Conservation (phyloP, 2,329 filamentous ascomycete species). For the Rutstroemia sp. region DNA sequence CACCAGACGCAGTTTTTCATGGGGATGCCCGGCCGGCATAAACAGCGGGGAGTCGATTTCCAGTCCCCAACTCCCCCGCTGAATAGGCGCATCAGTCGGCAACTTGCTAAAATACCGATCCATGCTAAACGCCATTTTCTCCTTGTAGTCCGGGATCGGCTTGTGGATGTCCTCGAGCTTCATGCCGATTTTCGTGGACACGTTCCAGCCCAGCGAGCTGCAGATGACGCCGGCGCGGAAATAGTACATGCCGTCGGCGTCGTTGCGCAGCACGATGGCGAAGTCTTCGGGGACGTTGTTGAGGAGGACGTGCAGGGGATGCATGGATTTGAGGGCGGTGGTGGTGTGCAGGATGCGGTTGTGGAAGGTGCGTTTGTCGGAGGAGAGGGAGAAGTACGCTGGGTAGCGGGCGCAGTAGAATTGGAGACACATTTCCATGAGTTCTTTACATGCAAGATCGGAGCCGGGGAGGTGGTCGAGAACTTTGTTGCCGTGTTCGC, state of each 20-base stretch:
- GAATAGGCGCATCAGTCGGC: slow-evolving; percentile 66
- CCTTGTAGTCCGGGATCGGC: slow-evolving; percentile 73
- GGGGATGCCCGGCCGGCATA: slow-evolving; percentile 61
- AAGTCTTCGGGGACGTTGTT: slow-evolving; percentile 83
- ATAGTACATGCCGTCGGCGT: slow-evolving; percentile 62
- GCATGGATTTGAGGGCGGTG: slow-evolving; percentile 51
- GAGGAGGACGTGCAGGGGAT: slow-evolving; percentile 63
- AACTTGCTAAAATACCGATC: slow-evolving; percentile 77
- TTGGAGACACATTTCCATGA: slow-evolving; percentile 81
- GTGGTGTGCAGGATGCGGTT: slow-evolving; percentile 61
- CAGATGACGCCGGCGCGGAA: slow-evolving; percentile 73
- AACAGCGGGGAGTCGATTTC: slow-evolving; percentile 70
- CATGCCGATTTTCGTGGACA: slow-evolving; percentile 65
- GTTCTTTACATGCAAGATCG: slow-evolving; percentile 72
- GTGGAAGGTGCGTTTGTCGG: slow-evolving; percentile 48
- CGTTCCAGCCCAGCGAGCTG: slow-evolving; percentile 73
- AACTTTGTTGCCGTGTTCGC: slow-evolving; percentile 54
- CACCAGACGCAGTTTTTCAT: slow-evolving; percentile 49
- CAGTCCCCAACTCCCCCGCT: slow-evolving; percentile 77
- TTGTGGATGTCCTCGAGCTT: slow-evolving; percentile 64
- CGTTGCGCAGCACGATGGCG: slow-evolving; percentile 65
- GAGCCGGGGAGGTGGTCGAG: slow-evolving; percentile 65
- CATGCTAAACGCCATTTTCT: slow-evolving; percentile 85
- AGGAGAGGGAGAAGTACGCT: slow-evolving; percentile 57
- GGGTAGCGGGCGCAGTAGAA: slow-evolving; percentile 76